Evolutionary conservation across 2,329 filamentous ascomycete genomes (phyloP), one percentile per base, ranked within the genome.

Genomic region (Cadophora gregata): DNA sequence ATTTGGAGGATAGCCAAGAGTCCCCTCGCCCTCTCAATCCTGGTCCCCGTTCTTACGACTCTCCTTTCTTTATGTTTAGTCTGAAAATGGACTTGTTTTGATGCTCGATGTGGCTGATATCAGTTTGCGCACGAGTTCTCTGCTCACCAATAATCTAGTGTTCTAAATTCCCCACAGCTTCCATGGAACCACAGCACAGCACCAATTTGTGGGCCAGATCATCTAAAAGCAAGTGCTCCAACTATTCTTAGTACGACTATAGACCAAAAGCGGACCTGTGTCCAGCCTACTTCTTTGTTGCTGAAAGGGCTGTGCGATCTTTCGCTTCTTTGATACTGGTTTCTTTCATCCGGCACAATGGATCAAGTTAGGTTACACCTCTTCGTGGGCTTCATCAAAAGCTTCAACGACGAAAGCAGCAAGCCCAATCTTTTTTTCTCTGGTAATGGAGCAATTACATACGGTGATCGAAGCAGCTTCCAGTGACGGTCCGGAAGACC

Each of bases 281-380:
- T 58, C 42, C 53, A 25, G 53, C 31, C 3, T 6, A 9, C 10
- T 42, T 25, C 53, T 58, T 58, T 58, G 31, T 58, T 10, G 12
- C 42, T 10, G 12, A 12, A 38, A 10, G 4, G 42, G 16, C 3
- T 25, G 14, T 4, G n/a, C 31, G n/a, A n/a, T 9, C 21, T n/a
- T 24, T 33, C 10, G 16, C 42, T 42, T 24, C 53, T 58, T 58
- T 58, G n/a, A 16, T 10, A 21, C 33, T 10, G 25, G 14, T 36
- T 24, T 14, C 53, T 42, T 58, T 58, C 31, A 58, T 4, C 10
- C 31, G 16, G 16, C 33, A 58, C 53, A 38, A 58, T 58, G 53
- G 53, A 58, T 33, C 31, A 38, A 36, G 14, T 19, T 31, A 56
- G 21, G 19, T 16, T 56, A n/a, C 51, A 21, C 12, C n/a, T 36